A percentile compares a stretch with the other conserved stretches of the same genome.
These are phyloP conservation scores for Syzygium aqueum DNA, from an alignment of 345 rosid genomes.

Conservation along the genomic window DNA sequence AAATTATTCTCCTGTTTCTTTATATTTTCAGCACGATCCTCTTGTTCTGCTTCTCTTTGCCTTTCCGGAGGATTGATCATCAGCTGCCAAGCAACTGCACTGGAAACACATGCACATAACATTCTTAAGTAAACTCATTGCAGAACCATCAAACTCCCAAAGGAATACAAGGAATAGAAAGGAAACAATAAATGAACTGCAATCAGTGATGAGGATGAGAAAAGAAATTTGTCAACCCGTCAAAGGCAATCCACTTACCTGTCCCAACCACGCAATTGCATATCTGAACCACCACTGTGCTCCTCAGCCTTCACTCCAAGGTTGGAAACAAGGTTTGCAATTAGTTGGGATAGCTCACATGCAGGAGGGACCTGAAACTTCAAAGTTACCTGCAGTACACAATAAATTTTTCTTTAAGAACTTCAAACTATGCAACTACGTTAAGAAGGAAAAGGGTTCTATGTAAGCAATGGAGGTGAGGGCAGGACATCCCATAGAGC, in stretches of 20 bases:
- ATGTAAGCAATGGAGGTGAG: neutral
- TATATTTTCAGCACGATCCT: slow-evolving; percentile 11
- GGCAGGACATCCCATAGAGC: neutral
- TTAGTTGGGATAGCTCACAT: slow-evolving; percentile 65
- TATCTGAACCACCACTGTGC: slow-evolving; percentile 65
- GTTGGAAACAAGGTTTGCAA: slow-evolving; percentile 68
- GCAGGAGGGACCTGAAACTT: slow-evolving; percentile 74
- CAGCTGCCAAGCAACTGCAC: slow-evolving; percentile 93
- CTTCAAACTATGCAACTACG: neutral
- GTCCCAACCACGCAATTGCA: slow-evolving; percentile 89
- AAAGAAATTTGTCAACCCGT: neutral
- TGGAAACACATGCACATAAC: slow-evolving; percentile 20
- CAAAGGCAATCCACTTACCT: slow-evolving; percentile 29
- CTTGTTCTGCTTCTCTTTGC: slow-evolving; percentile 25
- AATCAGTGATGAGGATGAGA: neutral
- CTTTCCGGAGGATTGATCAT: slow-evolving; percentile 46
- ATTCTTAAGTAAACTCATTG: neutral
- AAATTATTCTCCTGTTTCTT: slow-evolving; percentile 37
- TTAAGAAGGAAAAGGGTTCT: neutral
- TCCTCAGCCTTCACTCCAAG: slow-evolving; percentile 73
- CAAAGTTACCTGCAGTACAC: slow-evolving; percentile 46
- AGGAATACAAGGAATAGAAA: neutral
- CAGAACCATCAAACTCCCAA: neutral
- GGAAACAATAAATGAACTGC: neutral
- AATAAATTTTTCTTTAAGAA: neutral